phyloP scores from a whole-genome alignment of 2,329 filamentous ascomycete species.

The Penicillium nordicum region DNA sequence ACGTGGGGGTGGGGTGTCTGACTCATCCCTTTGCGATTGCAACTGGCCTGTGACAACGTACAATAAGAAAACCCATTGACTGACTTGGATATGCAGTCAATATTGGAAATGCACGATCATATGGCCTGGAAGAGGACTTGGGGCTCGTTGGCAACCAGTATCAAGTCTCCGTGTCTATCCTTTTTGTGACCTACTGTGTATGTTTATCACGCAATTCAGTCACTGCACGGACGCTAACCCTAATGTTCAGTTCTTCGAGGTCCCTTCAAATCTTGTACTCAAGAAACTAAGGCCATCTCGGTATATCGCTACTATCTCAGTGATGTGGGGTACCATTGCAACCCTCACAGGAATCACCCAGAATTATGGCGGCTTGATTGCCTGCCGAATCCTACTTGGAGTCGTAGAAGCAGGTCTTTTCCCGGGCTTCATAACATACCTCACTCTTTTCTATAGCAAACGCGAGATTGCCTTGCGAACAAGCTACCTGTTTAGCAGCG shows the following conservation, averaged over 20 bases:
- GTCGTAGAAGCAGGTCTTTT: slow-evolving; percentile 68
- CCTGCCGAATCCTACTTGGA: slow-evolving; percentile 65
- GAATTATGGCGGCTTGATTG: slow-evolving; percentile 64
- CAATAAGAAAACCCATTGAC: neutral
- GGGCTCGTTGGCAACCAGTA: slow-evolving; percentile 63
- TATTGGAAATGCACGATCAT: slow-evolving; percentile 68
- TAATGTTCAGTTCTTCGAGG: slow-evolving; percentile 50
- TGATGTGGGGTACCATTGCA: slow-evolving; percentile 54
- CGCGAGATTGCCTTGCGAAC: slow-evolving; percentile 69
- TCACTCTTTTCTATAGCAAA: slow-evolving; percentile 75
- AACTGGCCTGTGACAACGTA: neutral
- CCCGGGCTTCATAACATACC: slow-evolving; percentile 64
- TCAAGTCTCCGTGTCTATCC: slow-evolving; percentile 63
- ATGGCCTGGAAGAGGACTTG: slow-evolving; percentile 61
- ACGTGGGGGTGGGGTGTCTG: slow-evolving; percentile 5
- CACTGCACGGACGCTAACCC: neutral
- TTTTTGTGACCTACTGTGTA: slow-evolving; percentile 64
- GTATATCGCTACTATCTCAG: slow-evolving; percentile 56
- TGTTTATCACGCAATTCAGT: slow-evolving; percentile 9
- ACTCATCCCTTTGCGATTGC: neutral
- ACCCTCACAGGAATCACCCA: slow-evolving; percentile 61
- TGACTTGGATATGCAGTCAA: slow-evolving; percentile 51
- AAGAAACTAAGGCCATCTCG: slow-evolving; percentile 61
- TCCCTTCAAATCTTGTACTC: slow-evolving; percentile 63
- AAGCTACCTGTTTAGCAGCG: slow-evolving; percentile 63